Evolutionary conservation across 1,284 basidiomycete genomes (phyloP), one percentile per base, ranked within the genome.

Genomic region (Ceratobasidium sp.): DNA sequence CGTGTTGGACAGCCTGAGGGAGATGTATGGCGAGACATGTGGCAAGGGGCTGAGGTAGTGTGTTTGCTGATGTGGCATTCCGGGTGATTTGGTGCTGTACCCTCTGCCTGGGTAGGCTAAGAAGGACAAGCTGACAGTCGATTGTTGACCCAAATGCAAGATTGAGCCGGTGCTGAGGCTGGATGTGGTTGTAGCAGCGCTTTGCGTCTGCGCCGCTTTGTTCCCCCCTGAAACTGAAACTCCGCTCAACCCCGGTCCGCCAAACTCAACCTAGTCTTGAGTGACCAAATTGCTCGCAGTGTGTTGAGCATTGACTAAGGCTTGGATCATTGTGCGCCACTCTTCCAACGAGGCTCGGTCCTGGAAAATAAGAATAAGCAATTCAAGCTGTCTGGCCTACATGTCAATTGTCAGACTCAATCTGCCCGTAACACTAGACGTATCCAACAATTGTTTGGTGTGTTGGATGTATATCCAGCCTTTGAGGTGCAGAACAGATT

Each of bases 401-500:
- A 98, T 96, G 82, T 95, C 93, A 82, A 98, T 96, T 7, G 95
- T 97, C 80, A 98, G 87, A 82, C 92, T 95, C 85, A 96, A 89
- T 84, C 97, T 95, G 56, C 92, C 92, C 3, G 90, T 88, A 1
- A 92, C 90, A 2, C 91, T 92, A 33, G 33, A 33, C 38, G 92
- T 92, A 78, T 96, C 93, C 26, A 91, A 91, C 62, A 98, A 93
- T 70, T 92, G 91, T 81, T 93, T 92, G 85, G 98, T 97, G 84
- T 98, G 96, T 46, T 93, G 90, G 65, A 98, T 92, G 84, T 96
- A 98, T 81, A 99, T 98, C 54, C 97, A 89, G 0, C 97, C 97
- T 82, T 97, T 98, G 65, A 99, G 90, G 42, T 96, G 91, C 64
- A 99, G 89, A 6, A 94, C 92, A n/a, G 94, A 93, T 82, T 92